These are phyloP conservation scores for Penicillium simplicissimum DNA, from an alignment of 495 filamentous ascomycete genomes.

Conservation along the genomic window DNA sequence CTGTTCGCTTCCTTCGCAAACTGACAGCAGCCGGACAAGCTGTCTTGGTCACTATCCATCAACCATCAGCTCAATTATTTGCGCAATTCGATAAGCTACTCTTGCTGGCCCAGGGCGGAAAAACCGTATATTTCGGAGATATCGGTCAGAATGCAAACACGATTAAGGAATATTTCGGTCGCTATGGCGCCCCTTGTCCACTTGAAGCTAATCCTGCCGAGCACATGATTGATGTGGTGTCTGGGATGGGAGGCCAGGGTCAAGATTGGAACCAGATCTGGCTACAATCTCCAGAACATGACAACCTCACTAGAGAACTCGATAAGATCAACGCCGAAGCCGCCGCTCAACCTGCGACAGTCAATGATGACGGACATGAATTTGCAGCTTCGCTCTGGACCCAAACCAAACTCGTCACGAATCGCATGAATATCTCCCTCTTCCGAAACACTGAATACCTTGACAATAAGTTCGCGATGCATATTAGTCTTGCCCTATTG, in stretches of 20 bases:
- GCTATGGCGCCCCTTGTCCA: slow-evolving; percentile 71
- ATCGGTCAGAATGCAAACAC: slow-evolving; percentile 51
- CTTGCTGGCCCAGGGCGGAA: slow-evolving; percentile 64
- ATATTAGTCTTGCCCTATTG: slow-evolving; percentile 31
- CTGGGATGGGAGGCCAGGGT: slow-evolving; percentile 23
- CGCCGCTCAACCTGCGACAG: slow-evolving; percentile 23
- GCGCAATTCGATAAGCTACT: slow-evolving; percentile 69
- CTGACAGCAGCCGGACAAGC: slow-evolving; percentile 65
- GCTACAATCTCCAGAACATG: slow-evolving; percentile 53
- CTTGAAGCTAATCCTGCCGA: slow-evolving; percentile 75
- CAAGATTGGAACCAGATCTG: slow-evolving; percentile 64
- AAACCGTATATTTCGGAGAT: slow-evolving; percentile 68
- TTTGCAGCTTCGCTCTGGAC: slow-evolving; percentile 56
- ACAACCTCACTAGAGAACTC: slow-evolving; percentile 51
- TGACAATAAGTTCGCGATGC: slow-evolving; percentile 54
- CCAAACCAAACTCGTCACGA: slow-evolving; percentile 55
- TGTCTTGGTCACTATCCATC: slow-evolving; percentile 71
- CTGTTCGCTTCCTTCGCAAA: slow-evolving; percentile 60
- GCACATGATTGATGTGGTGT: slow-evolving; percentile 84
- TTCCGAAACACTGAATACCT: slow-evolving; percentile 62
- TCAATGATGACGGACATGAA: slow-evolving; percentile 39
- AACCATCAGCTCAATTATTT: slow-evolving; percentile 68
- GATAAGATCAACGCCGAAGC: slow-evolving; percentile 48
- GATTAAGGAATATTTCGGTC: slow-evolving; percentile 71
- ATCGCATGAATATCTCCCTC: slow-evolving; percentile 56